Evolutionary conservation across 306 rosid genomes (phyloP), one percentile per base, ranked within the genome.

Genomic region (Quercus cerris): DNA sequence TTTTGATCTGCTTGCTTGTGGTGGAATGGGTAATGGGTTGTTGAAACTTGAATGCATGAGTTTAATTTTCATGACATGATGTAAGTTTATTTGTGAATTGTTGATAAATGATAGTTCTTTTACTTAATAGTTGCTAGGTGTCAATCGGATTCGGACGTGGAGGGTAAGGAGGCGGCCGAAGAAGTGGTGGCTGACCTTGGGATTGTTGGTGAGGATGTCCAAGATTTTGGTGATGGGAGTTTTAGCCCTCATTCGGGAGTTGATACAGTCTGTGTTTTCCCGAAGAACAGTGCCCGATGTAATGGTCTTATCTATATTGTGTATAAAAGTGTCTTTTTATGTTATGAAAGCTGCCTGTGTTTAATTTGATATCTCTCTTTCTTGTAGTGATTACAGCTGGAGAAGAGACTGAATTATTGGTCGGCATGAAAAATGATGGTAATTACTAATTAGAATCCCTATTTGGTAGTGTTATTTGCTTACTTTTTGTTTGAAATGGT

Each of bases 351-450:
- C 51, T 49, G 8, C 69, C 5, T n/a, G 4, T 56, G 8, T 70
- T 62, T 44, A 77, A 80, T 68, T 82, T 25, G 80, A 35, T 54
- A 19, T 88, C 27, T 79, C 78, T 57, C 19, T 75, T 62, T 55
- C 84, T 72, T 90, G 85, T 88, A 94, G 98, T 86, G 85, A 88
- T 95, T 77, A 73, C 88, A 5, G 97, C 99, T 56, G 97, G 99
- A 76, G 92, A 93, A 81, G 98, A 95, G 81, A 79, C 94, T 25
- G 96, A 95, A 68, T 80, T 95, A 20, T 89, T 95, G 1, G 98
- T 93, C 2, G 97, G 97, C 79, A 72, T 95, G 72, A 93, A 91
- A 86, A 95, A 95, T 77, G 84, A 93, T 85, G 99, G 99, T 93
- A 90, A 87, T 20, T 70, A 74, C 98, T 91, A 90, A 87, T 23